These are phyloP conservation scores for Mikania micrantha DNA, from an alignment of 129 eudicot species.

Conservation along the genomic window DNA sequence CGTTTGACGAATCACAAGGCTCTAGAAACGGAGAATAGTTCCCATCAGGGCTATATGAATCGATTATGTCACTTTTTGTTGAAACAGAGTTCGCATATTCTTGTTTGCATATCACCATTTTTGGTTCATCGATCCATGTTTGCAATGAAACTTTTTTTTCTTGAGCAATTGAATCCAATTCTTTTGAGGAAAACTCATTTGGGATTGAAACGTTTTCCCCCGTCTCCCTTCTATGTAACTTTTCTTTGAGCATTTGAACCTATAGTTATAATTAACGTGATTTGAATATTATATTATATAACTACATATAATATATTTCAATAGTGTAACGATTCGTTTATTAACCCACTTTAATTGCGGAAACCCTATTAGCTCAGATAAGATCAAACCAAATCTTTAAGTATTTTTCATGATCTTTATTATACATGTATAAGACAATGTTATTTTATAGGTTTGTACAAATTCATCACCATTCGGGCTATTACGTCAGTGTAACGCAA, in stretches of 20 bases:
- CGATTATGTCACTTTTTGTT: constrained; percentile 62
- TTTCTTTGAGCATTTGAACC: constrained; percentile 49
- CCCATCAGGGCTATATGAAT: constrained; percentile 62
- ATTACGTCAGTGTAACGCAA: too few species aligned
- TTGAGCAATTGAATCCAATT: constrained; percentile 22
- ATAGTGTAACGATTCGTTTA: too few species aligned
- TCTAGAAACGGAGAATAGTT: constrained; percentile 42
- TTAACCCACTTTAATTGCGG: too few species aligned
- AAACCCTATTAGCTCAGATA: too few species aligned
- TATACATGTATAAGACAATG: too few species aligned
- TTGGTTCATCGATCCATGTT: constrained; percentile 20
- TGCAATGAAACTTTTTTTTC: constrained; percentile 21
- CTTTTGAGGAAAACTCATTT: constrained; percentile 22
- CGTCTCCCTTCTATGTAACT: constrained; percentile 28
- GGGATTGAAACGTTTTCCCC: constrained; percentile 27
- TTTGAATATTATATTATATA: too few species aligned
- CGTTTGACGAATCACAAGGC: constrained; percentile 51
- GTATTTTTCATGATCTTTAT: too few species aligned
- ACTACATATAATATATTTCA: too few species aligned
- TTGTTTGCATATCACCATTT: constrained; percentile 34
- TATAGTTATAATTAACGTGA: constrained; percentile 11
- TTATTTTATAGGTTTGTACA: too few species aligned
- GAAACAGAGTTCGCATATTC: constrained; percentile 71
- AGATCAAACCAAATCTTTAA: too few species aligned
- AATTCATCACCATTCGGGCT: too few species aligned